Conservation (phyloP, 2,329 filamentous ascomycete genomes). For the Cytospora leucostoma region DNA sequence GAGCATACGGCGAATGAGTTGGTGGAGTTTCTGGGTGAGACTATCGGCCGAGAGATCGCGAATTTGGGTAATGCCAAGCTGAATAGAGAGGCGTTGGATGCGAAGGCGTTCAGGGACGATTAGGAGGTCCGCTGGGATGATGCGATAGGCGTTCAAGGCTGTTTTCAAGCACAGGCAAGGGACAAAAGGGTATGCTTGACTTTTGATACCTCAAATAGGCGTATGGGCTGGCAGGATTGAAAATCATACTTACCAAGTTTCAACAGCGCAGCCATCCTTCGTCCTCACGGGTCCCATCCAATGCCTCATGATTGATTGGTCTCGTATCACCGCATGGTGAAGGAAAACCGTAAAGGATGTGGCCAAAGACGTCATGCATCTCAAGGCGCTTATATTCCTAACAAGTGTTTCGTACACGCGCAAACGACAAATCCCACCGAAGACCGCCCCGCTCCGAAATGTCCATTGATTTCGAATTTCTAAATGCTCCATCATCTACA, state of each 20-base stretch:
- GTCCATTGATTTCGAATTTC: neutral
- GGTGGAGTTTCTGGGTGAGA: slow-evolving; percentile 57
- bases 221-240: slow-evolving; percentile 28
- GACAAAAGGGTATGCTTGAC: slow-evolving; percentile 11
- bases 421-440: slow-evolving; percentile 7
- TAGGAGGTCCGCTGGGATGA: slow-evolving; percentile 34
- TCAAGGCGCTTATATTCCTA: slow-evolving; percentile 5
- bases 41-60: slow-evolving; percentile 52
- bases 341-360: neutral
- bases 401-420: slow-evolving; percentile 12
- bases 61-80: slow-evolving; percentile 49
- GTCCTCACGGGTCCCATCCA: neutral
- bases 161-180: slow-evolving; percentile 20
- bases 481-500: slow-evolving; percentile 39
- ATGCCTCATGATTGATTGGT: neutral
- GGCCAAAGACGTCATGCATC: neutral
- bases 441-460: neutral
- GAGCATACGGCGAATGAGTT: slow-evolving; percentile 48
- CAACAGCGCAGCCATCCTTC: neutral
- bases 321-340: neutral
- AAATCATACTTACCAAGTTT: slow-evolving; percentile 21
- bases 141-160: slow-evolving; percentile 16
- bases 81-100: slow-evolving; percentile 55
- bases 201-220: slow-evolving; percentile 27
- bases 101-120: slow-evolving; percentile 49